Evolutionary conservation across 2,329 filamentous ascomycete genomes (phyloP), one percentile per base, ranked within the genome.

Genomic region (Colletotrichum eleusines): DNA sequence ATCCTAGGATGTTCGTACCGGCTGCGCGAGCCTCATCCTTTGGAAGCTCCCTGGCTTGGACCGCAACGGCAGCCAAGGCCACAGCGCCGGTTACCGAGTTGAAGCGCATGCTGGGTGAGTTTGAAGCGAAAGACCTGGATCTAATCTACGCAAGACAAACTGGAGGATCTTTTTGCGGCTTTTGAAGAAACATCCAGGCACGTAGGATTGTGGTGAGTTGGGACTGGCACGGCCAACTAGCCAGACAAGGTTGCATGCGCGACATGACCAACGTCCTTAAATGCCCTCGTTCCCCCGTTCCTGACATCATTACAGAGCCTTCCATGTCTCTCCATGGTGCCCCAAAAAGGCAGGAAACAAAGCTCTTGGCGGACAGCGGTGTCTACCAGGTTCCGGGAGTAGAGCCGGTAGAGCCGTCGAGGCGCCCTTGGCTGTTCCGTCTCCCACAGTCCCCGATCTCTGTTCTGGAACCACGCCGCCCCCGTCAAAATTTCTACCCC

Each of bases 11-110:
- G 5, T 48, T 44, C 69, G 1, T 44, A 74, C 74, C 72, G 26
- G 74, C 72, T 28, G 71, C 75, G 16, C 74, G 70, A 28, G 50
- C 55, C 60, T 73, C 72, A 44, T 76, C 74, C 46, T 73, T 69
- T 18, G 74, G 71, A 28, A 74, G 55, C 57, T 76, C 74, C 50
- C 57, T 72, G 20, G 71, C 74, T 14, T 72, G 42, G 9, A 70
- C 68, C 28, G 50, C 42, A 4, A 44, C 59, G n/a, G 67, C 74
- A 6, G 74, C 63, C 62, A 73, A 38, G 44, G 67, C 51, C 28
- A 71, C 69, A 18, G 59, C 73, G 35, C 68, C 44, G 6, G 53
- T 61, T 33, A 73, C 35, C 23, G 74, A 67, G 53, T 69, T 71
- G 68, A 74, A 65, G 16, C 66, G 73, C 75, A 76, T 76, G 20